Conservation (phyloP, 208 protist genomes). For the Tritrichomonas musculus region DNA sequence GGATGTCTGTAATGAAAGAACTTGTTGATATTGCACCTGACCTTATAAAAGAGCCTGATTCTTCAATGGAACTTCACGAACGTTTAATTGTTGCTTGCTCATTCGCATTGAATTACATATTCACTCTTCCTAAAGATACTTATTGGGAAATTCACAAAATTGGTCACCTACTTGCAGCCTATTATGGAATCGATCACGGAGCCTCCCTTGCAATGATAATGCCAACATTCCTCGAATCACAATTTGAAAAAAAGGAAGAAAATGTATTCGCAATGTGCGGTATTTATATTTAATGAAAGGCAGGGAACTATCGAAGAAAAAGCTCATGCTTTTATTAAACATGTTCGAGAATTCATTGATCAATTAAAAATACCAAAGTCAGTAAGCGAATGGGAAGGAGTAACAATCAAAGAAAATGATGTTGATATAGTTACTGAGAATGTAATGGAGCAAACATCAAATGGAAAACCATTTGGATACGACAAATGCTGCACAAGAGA, state of each 20-base stretch:
- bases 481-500: background rate
- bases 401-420: background rate
- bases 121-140: background rate
- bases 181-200: conserved; percentile 27
- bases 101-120: background rate
- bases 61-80: background rate
- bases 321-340: background rate
- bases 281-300: background rate
- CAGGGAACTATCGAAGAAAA: conserved; percentile 2
- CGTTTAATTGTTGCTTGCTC: background rate
- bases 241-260: too few relatives aligned
- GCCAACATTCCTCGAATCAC: background rate
- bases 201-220: background rate
- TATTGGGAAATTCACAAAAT: background rate
- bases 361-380: background rate
- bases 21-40: background rate
- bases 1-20: background rate
- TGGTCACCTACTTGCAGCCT: background rate
- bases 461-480: conserved; percentile 1
- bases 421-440: background rate
- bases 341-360: background rate
- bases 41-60: background rate
- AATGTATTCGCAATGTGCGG: background rate
- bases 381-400: background rate
- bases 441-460: background rate